These are phyloP conservation scores for Penium margaritaceum DNA, from an alignment of 139 green algal genomes.

Conservation along the genomic window DNA sequence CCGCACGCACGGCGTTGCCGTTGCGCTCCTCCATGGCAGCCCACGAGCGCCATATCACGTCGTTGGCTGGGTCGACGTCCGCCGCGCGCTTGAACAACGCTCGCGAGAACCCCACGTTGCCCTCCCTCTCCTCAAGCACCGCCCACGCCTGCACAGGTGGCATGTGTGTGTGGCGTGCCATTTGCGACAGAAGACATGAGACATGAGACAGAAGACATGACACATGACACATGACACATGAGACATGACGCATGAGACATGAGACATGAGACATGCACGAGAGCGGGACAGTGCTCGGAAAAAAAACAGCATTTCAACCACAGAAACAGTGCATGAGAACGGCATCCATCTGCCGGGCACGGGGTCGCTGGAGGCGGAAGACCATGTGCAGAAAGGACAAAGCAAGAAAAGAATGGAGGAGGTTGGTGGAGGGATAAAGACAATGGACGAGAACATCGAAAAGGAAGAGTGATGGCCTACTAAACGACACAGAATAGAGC, in stretches of 20 bases:
- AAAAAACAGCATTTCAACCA: no score
- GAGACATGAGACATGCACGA: no score
- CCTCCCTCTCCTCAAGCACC: slow-evolving; percentile 64
- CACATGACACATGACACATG: no score
- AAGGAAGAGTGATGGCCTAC: neutral
- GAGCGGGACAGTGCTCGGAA: no score
- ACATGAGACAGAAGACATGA: no score
- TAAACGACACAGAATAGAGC: neutral
- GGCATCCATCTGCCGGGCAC: no score
- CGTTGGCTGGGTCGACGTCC: slow-evolving; percentile 55
- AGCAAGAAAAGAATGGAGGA: neutral
- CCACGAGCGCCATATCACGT: slow-evolving; percentile 61
- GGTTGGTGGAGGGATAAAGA: neutral
- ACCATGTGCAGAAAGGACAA: neutral
- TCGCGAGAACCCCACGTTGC: slow-evolving; percentile 67
- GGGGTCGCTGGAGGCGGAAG: no score
- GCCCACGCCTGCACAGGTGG: slow-evolving; percentile 84
- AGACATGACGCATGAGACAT: no score
- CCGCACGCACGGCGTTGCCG: slow-evolving; percentile 62
- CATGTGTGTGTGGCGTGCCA: no score
- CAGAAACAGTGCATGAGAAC: no score
- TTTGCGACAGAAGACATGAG: no score
- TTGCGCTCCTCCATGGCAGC: slow-evolving; percentile 75
- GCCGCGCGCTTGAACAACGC: slow-evolving; percentile 86
- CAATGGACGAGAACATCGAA: neutral